These are phyloP conservation scores for Leptographium lundbergii DNA, from an alignment of 2,329 filamentous ascomycete genomes.

Conservation along the genomic window DNA sequence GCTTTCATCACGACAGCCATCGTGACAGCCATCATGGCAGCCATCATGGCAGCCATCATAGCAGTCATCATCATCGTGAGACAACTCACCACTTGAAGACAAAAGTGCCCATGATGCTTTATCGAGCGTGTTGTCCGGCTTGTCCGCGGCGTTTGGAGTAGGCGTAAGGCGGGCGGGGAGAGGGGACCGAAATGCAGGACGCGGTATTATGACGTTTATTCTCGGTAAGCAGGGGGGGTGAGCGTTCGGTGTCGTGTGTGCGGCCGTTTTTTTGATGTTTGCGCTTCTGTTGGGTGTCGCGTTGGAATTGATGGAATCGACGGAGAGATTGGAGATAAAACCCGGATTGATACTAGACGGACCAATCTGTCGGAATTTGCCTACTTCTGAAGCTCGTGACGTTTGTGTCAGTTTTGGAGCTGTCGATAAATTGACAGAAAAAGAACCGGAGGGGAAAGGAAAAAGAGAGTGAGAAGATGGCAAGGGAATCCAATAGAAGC, in stretches of 20 bases:
- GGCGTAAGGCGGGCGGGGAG: background rate
- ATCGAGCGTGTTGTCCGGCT: background rate
- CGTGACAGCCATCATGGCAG: background rate
- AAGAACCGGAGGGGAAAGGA: background rate
- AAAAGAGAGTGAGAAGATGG: background rate
- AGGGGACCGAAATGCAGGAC: background rate
- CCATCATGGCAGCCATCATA: background rate
- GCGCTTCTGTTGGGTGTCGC: background rate
- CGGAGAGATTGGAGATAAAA: background rate
- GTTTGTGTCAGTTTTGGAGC: background rate
- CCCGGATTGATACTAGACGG: background rate
- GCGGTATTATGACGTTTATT: background rate
- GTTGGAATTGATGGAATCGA: background rate
- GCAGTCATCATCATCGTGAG: background rate
- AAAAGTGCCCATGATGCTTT: conserved; percentile 45
- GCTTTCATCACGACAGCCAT: background rate
- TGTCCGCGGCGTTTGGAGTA: background rate
- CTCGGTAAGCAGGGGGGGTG: background rate
- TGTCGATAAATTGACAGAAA: background rate
- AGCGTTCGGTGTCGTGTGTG: background rate
- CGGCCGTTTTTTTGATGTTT: background rate
- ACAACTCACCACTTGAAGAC: conserved; percentile 56
- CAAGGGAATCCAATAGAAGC: background rate
- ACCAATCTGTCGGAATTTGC: background rate
- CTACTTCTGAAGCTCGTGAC: background rate